A percentile compares a stretch with the other conserved stretches of the same genome.
Evolutionary conservation across 805 yeast species (phyloP).

Genomic region (Candida tallmaniae): DNA sequence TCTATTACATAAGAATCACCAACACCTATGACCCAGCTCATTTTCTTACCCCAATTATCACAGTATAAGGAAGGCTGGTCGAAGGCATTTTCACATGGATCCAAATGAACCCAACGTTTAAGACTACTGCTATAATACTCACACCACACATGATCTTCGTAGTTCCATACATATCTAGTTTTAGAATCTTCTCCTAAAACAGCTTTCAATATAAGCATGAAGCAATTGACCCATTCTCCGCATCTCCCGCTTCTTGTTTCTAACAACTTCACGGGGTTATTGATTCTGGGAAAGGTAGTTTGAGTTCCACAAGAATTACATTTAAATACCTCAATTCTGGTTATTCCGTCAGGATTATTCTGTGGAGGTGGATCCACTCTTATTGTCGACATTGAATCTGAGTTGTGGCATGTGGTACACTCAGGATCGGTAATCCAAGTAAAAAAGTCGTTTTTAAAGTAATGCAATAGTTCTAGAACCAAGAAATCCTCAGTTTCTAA

Average conservation of each 20-base stretch:
- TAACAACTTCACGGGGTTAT: conserved; percentile 59
- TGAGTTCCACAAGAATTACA: conserved; percentile 48
- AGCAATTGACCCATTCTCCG: conserved; percentile 94
- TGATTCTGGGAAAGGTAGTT: conserved; percentile 72
- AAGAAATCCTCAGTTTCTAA: conserved; percentile 32
- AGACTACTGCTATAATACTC: conserved; percentile 66
- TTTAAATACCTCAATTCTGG: conserved; percentile 57
- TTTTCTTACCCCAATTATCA: conserved; percentile 87
- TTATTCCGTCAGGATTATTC: conserved; percentile 40
- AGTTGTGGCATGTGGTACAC: conserved; percentile 48
- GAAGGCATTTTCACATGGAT: conserved; percentile 80
- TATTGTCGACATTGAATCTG: conserved; percentile 27
- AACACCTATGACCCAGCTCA: conserved; percentile 82
- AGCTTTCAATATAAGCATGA: conserved; percentile 64
- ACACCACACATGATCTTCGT: conserved; percentile 96
- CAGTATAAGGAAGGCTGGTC: conserved; percentile 78
- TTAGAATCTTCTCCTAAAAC: conserved; percentile 40
- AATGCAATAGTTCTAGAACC: conserved; percentile 28
- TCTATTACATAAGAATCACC: conserved; percentile 60
- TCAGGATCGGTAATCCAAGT: conserved; percentile 74
- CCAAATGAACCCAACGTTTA: conserved; percentile 81
- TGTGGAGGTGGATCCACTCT: conserved; percentile 39
- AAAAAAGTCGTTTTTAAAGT: conserved; percentile 74
- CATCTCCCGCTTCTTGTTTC: conserved; percentile 73
- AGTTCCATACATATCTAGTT: conserved; percentile 76